phyloP scores from a whole-genome alignment of 164 flowering plant genomes.

The Sextonia rubra region DNA sequence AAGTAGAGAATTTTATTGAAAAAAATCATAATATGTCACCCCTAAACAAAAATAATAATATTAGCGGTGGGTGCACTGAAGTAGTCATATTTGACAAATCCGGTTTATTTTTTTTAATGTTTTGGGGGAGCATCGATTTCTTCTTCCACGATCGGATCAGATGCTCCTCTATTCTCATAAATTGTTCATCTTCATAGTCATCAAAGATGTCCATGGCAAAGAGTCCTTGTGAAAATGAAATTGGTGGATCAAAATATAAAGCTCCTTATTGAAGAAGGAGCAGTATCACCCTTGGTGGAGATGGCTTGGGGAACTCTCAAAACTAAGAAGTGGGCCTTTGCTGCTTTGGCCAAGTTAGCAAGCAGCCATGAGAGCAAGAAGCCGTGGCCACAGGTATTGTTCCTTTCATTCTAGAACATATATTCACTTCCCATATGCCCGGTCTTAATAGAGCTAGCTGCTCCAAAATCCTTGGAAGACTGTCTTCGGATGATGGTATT shows the following conservation, averaged over 20 bases:
- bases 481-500: constrained; percentile 50
- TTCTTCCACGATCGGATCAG: too few species aligned
- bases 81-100: too few species aligned
- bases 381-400: constrained; percentile 54
- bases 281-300: constrained; percentile 50
- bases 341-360: constrained; percentile 46
- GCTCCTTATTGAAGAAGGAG: constrained; percentile 59
- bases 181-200: too few species aligned
- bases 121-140: too few species aligned
- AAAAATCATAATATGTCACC: too few species aligned
- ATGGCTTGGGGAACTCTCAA: constrained; percentile 48
- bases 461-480: constrained; percentile 46
- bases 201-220: constrained; percentile 40
- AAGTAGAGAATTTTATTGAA: too few species aligned
- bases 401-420: constrained; percentile 33
- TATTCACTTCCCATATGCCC: constrained; percentile 35
- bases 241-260: constrained; percentile 37
- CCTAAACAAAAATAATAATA: too few species aligned
- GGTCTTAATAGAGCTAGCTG: constrained; percentile 35
- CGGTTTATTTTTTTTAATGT: too few species aligned
- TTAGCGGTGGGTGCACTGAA: too few species aligned
- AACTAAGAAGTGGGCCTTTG: constrained; percentile 39
- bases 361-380: constrained; percentile 41
- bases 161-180: too few species aligned
- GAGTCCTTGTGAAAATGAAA: constrained; percentile 40